Evolutionary conservation across 1,284 basidiomycete genomes (phyloP).

Genomic region (Porphyrellus sp.): DNA sequence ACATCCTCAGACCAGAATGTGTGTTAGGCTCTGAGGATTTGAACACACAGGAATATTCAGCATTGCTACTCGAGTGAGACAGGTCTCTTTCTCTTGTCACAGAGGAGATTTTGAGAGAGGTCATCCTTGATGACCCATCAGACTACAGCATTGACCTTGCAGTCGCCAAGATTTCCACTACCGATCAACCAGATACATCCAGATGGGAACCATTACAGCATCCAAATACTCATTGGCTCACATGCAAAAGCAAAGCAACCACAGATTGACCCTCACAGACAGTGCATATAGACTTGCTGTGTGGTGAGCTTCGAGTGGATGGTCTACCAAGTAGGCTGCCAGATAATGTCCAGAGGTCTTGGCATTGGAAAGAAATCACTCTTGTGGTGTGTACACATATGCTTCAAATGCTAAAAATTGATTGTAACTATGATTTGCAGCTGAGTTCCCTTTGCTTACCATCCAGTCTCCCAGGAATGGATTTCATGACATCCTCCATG

Average conservation of each 20-base stretch:
- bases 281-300: not conserved
- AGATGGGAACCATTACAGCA: not conserved
- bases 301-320: not conserved
- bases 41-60: not conserved
- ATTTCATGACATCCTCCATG: not conserved
- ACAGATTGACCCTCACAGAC: not conserved
- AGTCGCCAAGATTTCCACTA: not conserved
- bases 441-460: not conserved
- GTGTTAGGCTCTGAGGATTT: not conserved
- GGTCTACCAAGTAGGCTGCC: not conserved
- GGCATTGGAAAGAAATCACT: not conserved
- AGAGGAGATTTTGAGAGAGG: not conserved
- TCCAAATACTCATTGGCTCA: not conserved
- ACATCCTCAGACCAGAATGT: too few relatives aligned
- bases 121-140: not conserved
- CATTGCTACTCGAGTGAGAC: not conserved
- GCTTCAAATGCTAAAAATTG: too few relatives aligned
- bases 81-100: not conserved
- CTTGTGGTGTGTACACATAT: not conserved
- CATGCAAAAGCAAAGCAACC: not conserved
- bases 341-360: not conserved
- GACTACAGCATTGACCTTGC: not conserved
- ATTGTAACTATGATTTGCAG: too few relatives aligned
- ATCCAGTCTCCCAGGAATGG: not conserved
- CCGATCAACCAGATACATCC: not conserved